Evolutionary conservation across 257 asterid genomes (phyloP), one percentile per base, ranked within the genome.

Genomic region (Nicotiana attenuata): DNA sequence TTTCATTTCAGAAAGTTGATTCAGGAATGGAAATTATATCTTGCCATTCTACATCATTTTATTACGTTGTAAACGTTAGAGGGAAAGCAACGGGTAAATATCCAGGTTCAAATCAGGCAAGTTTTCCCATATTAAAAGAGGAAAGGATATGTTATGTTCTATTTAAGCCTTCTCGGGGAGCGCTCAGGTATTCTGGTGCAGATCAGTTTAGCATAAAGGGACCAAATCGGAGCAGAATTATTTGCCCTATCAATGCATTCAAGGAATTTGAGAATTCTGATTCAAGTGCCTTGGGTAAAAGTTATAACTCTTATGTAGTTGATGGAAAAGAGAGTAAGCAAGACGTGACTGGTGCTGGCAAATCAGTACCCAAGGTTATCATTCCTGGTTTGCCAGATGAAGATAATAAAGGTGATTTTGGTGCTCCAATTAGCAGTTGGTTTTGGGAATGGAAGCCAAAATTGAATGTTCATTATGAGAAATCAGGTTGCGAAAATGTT

Each of bases 381-480:
- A 89, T 94, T 87, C 98, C 97, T 55, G 81, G 93, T 80, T 84
- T 93, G 81, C 98, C 97, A 0, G 90, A 89, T 66, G 92, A 87
- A 71, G 13, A 41, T 41, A 86, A 84, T 24, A 84, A 81, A 71
- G 92, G 91, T 19, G 91, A 91, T 26, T 65, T 65, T 65, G 90
- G 82, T 69, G 92, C 97, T 88, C 78, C 87, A 8, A 87, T 93
- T 82, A 87, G 84, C 82, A 89, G 93, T 87, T 66, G 91, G 87
- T 88, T 71, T 78, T 93, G 97, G 97, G 95, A 95, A 84, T 93
- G 96, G 96, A 92, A 85, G 86, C 97, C 97, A 4, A 92, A 95
- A 71, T 79, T 93, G 28, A 90, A 81, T 81, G 97, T 95, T 63
- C 91, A 93, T 88, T 93, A 92, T 66, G 96, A 93, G 81, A 91